These are phyloP conservation scores for Monosporascus ibericus DNA, from an alignment of 2,329 filamentous ascomycete genomes.

Conservation along the genomic window DNA sequence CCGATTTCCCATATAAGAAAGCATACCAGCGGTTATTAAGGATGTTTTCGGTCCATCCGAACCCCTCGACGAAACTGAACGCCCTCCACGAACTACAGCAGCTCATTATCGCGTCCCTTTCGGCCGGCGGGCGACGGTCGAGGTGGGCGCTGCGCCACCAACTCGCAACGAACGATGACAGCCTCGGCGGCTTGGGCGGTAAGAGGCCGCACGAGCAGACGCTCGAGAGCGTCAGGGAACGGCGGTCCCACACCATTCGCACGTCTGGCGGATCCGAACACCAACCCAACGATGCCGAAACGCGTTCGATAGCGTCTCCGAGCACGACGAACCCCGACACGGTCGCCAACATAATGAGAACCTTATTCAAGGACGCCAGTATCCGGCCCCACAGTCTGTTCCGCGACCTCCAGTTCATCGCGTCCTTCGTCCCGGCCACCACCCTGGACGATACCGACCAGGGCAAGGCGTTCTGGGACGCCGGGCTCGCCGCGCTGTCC, in stretches of 20 bases:
- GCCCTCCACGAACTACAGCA: conserved; percentile 77
- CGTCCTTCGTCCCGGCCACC: conserved; percentile 55
- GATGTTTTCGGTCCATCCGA: conserved; percentile 84
- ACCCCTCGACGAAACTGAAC: conserved; percentile 79
- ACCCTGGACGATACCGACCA: conserved; percentile 57
- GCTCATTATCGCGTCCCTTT: conserved; percentile 71
- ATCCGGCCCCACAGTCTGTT: conserved; percentile 76
- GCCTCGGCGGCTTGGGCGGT: conserved; percentile 25
- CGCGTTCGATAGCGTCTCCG: conserved; percentile 42
- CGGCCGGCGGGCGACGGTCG: conserved; percentile 41
- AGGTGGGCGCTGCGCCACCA: conserved; percentile 32
- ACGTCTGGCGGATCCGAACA: conserved; percentile 29
- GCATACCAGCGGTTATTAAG: conserved; percentile 75
- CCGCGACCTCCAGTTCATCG: conserved; percentile 72
- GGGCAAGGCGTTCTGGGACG: conserved; percentile 83
- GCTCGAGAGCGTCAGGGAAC: conserved; percentile 64
- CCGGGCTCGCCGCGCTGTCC: conserved; percentile 78
- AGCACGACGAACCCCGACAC: conserved; percentile 53
- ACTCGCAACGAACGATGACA: conserved; percentile 29
- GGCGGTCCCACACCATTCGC: conserved; percentile 52
- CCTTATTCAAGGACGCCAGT: conserved; percentile 59
- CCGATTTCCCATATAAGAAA: conserved; percentile 71
- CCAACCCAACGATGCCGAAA: conserved; percentile 38
- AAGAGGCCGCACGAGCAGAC: conserved; percentile 55
- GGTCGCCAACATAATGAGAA: conserved; percentile 60